Base-by-base conservation (phyloP, 2,329 filamentous ascomycete species). In the Aspergillus piperis region DNA sequence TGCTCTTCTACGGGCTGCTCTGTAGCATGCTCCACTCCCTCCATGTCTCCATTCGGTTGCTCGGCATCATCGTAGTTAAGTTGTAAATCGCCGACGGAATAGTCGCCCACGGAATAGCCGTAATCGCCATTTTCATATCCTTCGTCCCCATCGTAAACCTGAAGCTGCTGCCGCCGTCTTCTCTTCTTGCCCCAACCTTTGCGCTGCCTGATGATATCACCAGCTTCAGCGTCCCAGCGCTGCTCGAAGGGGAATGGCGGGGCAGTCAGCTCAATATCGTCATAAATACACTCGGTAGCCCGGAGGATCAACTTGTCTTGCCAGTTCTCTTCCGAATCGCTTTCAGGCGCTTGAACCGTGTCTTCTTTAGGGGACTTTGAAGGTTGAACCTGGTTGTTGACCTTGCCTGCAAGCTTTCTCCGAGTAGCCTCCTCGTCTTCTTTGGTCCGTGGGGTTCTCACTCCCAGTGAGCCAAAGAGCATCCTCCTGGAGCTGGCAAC, bases 161-260 rank as follows among this genome's bases (percentile, higher is more conserved):
- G 77, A 66, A 83, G 84, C 62, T 82, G 80, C 66, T 86, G 85
- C 70, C 83, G 86, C 58, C 70, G 69, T 67, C 77, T 79, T 23
- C 73, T 67, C 63, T 73, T 77, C 61, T 72, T 76, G 36, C 67
- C 67, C 58, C 64, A 70, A 21, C 70, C 75, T 64, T 74, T 77
- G 60, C 66, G 72, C 63, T 73, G 73, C 59, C 69, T 75, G 64
- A 80, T 81, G 69, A 65, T 71, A 53, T 70, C 65, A 56, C 85
- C 83, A 68, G 93, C 90, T 62, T 92, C 88, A 3, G 86, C 84
- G 74, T 96, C 91, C 94, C 93, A 97, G 50, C 90, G 85, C 74
- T 97, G 92, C 15, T 90, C 82, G 73, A 97, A 97, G 0, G 93
- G 93, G 70, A 96, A 97, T 0, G 93, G 91, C 0, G 94, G 93